phyloP scores from a whole-genome alignment of 2,329 filamentous ascomycete species.

The Teratosphaeria nubilosa region DNA sequence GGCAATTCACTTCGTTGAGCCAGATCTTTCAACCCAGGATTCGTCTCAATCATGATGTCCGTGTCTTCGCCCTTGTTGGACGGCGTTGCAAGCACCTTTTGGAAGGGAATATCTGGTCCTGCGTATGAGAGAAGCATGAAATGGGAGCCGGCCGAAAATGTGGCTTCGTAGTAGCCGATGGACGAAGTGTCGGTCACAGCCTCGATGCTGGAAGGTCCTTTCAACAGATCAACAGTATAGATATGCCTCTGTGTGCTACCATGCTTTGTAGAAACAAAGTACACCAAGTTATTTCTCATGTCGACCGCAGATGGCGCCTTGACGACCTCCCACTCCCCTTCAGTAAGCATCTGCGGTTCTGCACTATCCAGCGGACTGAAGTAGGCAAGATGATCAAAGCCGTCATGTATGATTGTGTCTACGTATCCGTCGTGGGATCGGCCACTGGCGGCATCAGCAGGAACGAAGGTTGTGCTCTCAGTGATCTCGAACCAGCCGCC shows the following conservation, averaged over 20 bases:
- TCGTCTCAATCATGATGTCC: constrained; percentile 67
- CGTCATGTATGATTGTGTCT: constrained; percentile 76
- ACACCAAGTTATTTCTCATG: constrained; percentile 74
- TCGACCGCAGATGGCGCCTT: constrained; percentile 77
- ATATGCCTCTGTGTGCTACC: constrained; percentile 83
- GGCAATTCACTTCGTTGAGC: constrained; percentile 73
- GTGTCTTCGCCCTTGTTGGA: constrained; percentile 57
- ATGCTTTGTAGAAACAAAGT: constrained; percentile 80
- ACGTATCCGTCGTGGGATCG: constrained; percentile 74
- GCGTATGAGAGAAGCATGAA: constrained; percentile 77
- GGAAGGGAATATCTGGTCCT: constrained; percentile 80
- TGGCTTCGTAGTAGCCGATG: constrained; percentile 70
- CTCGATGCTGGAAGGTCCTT: constrained; percentile 50
- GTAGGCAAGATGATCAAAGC: constrained; percentile 86
- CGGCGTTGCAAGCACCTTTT: constrained; percentile 56
- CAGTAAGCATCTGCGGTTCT: constrained; percentile 74
- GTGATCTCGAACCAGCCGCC: constrained; percentile 96
- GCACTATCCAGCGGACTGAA: constrained; percentile 79
- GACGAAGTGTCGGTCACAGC: constrained; percentile 63
- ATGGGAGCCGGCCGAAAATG: constrained; percentile 72
- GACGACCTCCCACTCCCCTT: constrained; percentile 86
- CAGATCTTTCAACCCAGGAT: constrained; percentile 56
- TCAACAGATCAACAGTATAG: constrained; percentile 80
- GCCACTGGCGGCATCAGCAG: constrained; percentile 67
- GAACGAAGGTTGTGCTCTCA: constrained; percentile 74